A percentile compares a stretch with the other conserved stretches of the same genome.
Conservation (phyloP, 768 basidiomycete species). For the Mycena rosella region DNA sequence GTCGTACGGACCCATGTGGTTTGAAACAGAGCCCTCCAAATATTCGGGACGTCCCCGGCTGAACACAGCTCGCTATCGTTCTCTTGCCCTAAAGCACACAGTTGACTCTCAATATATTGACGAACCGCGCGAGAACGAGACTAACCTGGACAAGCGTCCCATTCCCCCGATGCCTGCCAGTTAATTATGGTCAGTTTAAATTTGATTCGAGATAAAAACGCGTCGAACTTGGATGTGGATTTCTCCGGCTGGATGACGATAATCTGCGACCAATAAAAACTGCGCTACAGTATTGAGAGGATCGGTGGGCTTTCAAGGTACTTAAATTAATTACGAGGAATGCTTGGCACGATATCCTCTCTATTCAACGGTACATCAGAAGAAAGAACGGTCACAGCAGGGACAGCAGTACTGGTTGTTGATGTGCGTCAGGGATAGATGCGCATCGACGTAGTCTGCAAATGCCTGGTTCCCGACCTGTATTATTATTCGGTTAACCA, state of each 20-base stretch:
- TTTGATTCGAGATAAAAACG: no score
- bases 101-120: no score
- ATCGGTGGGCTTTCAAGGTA: background rate
- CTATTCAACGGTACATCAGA: conserved; percentile 19
- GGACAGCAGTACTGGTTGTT: conserved; percentile 54
- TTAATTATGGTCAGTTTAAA: background rate
- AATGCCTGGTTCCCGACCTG: conserved; percentile 68
- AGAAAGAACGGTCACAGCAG: background rate
- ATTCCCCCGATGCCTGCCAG: conserved; percentile 23
- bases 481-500: background rate
- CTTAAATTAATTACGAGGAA: conserved; percentile 39
- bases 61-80: conserved; percentile 36
- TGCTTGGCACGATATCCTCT: conserved; percentile 48
- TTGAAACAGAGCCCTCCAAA: conserved; percentile 31
- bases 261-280: conserved; percentile 44
- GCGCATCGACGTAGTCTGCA: conserved; percentile 63
- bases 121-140: background rate
- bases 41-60: conserved; percentile 40
- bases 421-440: conserved; percentile 57
- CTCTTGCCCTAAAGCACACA: conserved; percentile 42
- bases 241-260: conserved; percentile 51
- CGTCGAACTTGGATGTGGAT: conserved; percentile 38
- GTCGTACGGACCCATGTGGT: conserved; percentile 45
- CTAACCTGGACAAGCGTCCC: conserved; percentile 41
- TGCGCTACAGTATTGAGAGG: background rate